A percentile compares a stretch with the other conserved stretches of the same genome.
phyloP scores from a whole-genome alignment of 2,329 filamentous ascomycete species.

The Hypoxylon sp. region DNA sequence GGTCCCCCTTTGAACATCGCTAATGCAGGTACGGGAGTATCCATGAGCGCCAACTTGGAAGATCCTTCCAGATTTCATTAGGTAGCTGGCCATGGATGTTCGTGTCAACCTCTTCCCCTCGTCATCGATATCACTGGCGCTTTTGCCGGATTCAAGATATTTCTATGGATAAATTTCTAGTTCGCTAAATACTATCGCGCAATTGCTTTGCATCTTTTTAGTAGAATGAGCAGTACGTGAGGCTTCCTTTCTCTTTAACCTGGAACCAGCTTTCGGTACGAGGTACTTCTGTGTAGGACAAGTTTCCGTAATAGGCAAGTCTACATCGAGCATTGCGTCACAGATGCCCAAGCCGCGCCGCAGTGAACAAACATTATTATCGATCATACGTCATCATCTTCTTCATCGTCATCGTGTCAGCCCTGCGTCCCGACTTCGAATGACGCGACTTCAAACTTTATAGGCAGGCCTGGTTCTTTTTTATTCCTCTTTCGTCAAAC shows the following conservation, averaged over 20 bases:
- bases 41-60: neutral
- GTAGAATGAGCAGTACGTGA: no score
- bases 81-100: slow-evolving; percentile 2
- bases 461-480: neutral
- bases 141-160: no score
- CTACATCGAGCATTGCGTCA: slow-evolving; percentile 28
- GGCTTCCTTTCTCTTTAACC: no score
- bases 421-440: neutral
- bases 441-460: neutral
- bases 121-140: no score
- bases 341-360: neutral
- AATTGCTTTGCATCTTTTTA: no score
- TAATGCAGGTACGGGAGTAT: slow-evolving; percentile 33
- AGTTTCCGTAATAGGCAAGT: slow-evolving; percentile 28
- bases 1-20: slow-evolving; percentile 3
- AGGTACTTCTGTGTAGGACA: neutral
- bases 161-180: no score
- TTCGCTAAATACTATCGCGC: no score
- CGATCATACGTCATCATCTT: slow-evolving; percentile 27
- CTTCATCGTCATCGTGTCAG: slow-evolving; percentile 1
- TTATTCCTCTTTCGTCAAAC: neutral
- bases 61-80: no score
- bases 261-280: neutral
- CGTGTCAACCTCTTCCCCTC: neutral
- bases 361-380: slow-evolving; percentile 4